Percentiles rank a stretch among this genome's conserved stretches.
phyloP scores from a whole-genome alignment of 1,139 yeast genomes.

The Tardiomyces blankii region DNA sequence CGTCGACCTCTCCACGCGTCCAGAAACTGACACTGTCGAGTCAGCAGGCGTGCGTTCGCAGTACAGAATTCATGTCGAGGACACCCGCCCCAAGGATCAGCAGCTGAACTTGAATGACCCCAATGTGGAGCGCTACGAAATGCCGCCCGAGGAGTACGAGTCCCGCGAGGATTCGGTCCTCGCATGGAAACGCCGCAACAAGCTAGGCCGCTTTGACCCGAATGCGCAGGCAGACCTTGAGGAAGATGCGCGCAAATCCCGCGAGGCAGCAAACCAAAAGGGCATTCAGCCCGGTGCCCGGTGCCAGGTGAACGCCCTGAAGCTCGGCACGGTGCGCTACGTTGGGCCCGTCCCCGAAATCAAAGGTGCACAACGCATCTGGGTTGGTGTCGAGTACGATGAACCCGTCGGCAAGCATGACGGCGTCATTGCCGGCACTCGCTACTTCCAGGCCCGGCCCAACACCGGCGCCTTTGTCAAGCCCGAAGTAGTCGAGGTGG shows the following conservation, averaged over 20 bases:
- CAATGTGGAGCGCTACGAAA: conserved; percentile 35
- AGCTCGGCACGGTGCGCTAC: conserved; percentile 58
- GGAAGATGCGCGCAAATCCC: conserved; percentile 17
- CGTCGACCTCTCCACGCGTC: conserved; percentile 25
- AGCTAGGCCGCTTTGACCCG: conserved; percentile 67
- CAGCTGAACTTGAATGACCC: conserved; percentile 24
- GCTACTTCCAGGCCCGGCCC: conserved; percentile 49
- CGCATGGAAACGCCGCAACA: conserved; percentile 59
- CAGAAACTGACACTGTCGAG: conserved; percentile 43
- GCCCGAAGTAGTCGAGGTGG: conserved; percentile 26
- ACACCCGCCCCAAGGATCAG: conserved; percentile 27
- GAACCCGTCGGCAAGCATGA: conserved; percentile 63
- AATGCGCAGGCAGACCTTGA: conserved; percentile 23
- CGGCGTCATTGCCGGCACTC: conserved; percentile 56
- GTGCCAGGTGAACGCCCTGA: conserved; percentile 32
- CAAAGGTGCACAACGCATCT: conserved; percentile 28
- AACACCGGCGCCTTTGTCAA: conserved; percentile 42
- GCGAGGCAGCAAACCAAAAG: conserved; percentile 18
- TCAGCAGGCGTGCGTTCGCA: conserved; percentile 35
- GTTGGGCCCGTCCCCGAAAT: conserved; percentile 58
- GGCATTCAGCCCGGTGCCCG: conserved; percentile 24
- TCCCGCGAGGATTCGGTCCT: conserved; percentile 51
- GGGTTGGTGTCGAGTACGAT: conserved; percentile 74
- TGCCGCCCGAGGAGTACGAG: conserved; percentile 61
- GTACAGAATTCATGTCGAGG: conserved; percentile 28